phyloP scores from a whole-genome alignment of 2,329 filamentous ascomycete species.

The Aspergillus costaricaensis region DNA sequence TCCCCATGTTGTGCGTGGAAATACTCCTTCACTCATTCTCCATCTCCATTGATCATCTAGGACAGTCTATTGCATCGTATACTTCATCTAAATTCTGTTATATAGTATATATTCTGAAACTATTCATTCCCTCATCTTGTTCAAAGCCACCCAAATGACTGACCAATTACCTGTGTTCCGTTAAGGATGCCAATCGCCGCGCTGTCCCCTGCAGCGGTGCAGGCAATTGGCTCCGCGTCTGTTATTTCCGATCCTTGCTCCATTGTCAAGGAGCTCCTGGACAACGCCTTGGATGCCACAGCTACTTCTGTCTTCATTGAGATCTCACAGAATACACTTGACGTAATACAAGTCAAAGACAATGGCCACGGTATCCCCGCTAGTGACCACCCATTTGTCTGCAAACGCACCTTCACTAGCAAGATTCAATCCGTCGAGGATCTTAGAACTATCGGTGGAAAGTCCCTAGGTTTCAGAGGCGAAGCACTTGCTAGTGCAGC shows the following conservation, averaged over 20 bases:
- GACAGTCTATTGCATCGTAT: neutral
- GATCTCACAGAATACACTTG: slow-evolving; percentile 60
- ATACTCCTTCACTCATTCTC: slow-evolving; percentile 9
- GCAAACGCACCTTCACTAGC: slow-evolving; percentile 62
- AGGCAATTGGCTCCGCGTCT: slow-evolving; percentile 59
- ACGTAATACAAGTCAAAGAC: slow-evolving; percentile 64
- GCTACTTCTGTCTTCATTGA: slow-evolving; percentile 61
- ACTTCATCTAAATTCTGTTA: neutral
- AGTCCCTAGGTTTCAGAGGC: slow-evolving; percentile 64
- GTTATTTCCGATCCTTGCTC: slow-evolving; percentile 59
- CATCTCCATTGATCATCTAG: neutral
- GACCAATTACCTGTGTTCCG: neutral
- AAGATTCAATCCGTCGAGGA: slow-evolving; percentile 63
- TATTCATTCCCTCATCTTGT: neutral
- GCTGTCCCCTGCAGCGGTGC: slow-evolving; percentile 46
- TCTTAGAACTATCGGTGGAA: slow-evolving; percentile 56
- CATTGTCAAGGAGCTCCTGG: slow-evolving; percentile 65
- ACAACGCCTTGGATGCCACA: slow-evolving; percentile 67
- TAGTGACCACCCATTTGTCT: slow-evolving; percentile 57
- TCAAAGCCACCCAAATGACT: neutral
- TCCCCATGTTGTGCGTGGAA: slow-evolving; percentile 19
- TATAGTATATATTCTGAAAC: neutral
- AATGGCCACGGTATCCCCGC: slow-evolving; percentile 64
- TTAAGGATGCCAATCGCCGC: slow-evolving; percentile 49
- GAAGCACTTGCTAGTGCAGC: slow-evolving; percentile 65